phyloP scores from a whole-genome alignment of 371 early-diverging fungal species.

The Syncephalastrum racemosum region DNA sequence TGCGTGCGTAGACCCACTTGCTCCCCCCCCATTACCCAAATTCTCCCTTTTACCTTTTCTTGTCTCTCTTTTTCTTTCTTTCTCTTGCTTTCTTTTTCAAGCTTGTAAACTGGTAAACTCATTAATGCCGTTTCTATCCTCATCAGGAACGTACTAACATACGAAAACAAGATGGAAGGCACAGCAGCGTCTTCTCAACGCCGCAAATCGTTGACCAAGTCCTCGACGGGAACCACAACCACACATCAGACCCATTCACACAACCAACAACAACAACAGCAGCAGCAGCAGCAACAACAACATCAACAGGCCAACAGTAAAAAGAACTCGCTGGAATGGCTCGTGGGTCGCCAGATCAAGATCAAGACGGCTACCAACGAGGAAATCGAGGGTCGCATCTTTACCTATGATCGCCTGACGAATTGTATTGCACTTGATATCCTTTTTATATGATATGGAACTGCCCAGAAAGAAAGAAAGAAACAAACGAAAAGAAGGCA shows the following conservation, averaged over 20 bases:
- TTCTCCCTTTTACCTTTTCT: no score
- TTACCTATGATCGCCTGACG: constrained; percentile 59
- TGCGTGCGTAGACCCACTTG: no score
- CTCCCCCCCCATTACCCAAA: no score
- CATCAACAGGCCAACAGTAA: background rate
- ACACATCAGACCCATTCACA: no score
- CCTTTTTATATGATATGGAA: constrained; percentile 25
- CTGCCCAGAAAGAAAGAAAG: no score
- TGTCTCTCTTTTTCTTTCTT: no score
- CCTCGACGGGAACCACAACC: background rate
- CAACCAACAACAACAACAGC: background rate
- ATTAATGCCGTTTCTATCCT: no score
- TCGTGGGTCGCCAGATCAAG: constrained; percentile 53
- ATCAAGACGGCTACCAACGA: constrained; percentile 57
- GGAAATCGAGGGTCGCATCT: constrained; percentile 60
- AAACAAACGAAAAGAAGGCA: background rate
- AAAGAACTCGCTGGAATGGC: constrained; percentile 15
- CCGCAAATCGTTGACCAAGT: constrained; percentile 12
- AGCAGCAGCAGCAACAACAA: constrained; percentile 10
- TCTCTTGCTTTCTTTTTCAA: no score
- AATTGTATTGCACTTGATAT: constrained; percentile 72
- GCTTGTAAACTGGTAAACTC: no score
- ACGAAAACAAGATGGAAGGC: constrained; percentile 10
- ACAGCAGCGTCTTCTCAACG: constrained; percentile 9
- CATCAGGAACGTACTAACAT: no score